Evolutionary conservation across 495 filamentous ascomycete genomes (phyloP), one percentile per base, ranked within the genome.

Genomic region (Cryomyces minteri): DNA sequence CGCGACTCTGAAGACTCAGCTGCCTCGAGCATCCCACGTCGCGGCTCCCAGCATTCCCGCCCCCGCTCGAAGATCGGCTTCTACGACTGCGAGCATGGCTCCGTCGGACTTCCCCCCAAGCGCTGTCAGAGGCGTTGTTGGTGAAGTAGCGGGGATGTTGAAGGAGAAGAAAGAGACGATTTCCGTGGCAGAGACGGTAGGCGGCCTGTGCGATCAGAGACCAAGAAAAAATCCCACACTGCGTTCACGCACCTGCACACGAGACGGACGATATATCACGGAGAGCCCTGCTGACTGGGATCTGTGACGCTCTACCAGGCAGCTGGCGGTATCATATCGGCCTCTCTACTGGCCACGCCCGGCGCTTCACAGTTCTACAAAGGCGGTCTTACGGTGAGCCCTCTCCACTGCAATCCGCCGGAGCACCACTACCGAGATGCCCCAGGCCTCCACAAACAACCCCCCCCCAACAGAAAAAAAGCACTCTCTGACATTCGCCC

Each of bases 281-380:
- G 10, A 3, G 7, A 14, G 38, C 32, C 11, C 44, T 46, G 2
- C 39, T 28, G 18, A 25, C 8, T 33, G 31, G 41, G 9, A 14
- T 38, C 44, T 44, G 32, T 31, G 3, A 46, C 28, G 36, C 36
- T 41, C 31, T 37, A 3, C 31, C 39, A 76, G 72, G 73, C 73
- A 5, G 70, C 73, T 9, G 75, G 75, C n/a, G 75, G 75, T 10
- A 62, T 79, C 40, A 72, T 76, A 43, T 74, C 70, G 36, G 64
- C 69, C n/a, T 65, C 63, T 42, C 58, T 79, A n/a, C 68, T 77
- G 32, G 67, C 67, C 39, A 62, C 58, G 9, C 72, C 73, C 0
- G 74, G 75, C 38, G 73, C 74, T 36, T 71, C 66, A 5, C 53
- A 54, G 1, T 65, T 72, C 49, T 79, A 74, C 60, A 69, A 69